These are phyloP conservation scores for Eruca vesicaria DNA, from an alignment of 441 rosid genomes.

Conservation along the genomic window DNA sequence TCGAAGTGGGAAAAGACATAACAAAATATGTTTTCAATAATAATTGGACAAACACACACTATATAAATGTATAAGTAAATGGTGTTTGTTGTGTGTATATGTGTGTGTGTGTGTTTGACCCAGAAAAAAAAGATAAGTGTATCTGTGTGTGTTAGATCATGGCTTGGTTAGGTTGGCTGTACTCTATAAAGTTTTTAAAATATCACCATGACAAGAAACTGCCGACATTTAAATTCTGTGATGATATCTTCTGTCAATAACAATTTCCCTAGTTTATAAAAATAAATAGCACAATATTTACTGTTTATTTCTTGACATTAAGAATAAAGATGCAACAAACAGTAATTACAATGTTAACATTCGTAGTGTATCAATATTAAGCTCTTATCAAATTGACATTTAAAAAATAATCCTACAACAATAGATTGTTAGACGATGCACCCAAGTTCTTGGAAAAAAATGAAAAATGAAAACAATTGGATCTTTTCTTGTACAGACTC, in stretches of 20 bases:
- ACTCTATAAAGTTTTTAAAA: constrained; percentile 36
- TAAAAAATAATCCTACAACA: neutral
- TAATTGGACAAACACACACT: constrained; percentile 13
- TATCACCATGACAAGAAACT: constrained; percentile 25
- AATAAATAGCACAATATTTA: neutral
- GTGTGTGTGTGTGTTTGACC: neutral
- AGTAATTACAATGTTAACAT: neutral
- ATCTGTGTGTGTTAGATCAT: constrained; percentile 3
- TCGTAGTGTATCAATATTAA: neutral
- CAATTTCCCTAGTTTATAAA: constrained; percentile 13
- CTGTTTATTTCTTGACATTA: neutral
- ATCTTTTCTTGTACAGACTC: neutral
- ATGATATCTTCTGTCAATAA: constrained; percentile 26
- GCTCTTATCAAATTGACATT: neutral
- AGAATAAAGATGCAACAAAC: neutral
- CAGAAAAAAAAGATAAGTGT: no score
- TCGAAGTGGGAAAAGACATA: constrained; percentile 29
- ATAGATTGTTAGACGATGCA: neutral
- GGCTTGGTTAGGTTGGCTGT: constrained; percentile 44
- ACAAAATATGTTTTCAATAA: constrained; percentile 13
- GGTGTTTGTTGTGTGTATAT: neutral
- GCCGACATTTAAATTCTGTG: constrained; percentile 30
- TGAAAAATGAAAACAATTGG: no score
- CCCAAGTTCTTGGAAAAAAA: neutral
- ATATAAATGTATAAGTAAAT: neutral